Evolutionary conservation across 805 yeast genomes (phyloP).

Genomic region (Yamadazyma philogaea): DNA sequence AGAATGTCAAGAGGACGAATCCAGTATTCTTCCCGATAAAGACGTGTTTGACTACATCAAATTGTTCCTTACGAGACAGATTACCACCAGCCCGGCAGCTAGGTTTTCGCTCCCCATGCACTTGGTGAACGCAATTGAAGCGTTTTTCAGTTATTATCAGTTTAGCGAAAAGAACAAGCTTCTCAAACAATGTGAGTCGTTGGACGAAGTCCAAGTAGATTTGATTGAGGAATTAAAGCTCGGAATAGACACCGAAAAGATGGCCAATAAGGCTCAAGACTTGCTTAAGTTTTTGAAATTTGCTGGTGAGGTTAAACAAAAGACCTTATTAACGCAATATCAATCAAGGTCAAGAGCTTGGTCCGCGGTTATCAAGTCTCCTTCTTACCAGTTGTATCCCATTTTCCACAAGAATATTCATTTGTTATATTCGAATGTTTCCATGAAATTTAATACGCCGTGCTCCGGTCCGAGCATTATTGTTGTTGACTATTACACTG

Average conservation of each 20-base stretch:
- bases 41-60: slow-evolving; percentile 36
- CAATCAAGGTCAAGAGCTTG: slow-evolving; percentile 46
- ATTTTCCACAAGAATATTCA: slow-evolving; percentile 72
- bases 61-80: slow-evolving; percentile 46
- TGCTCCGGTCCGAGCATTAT: slow-evolving; percentile 89
- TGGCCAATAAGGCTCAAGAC: slow-evolving; percentile 40
- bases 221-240: slow-evolving; percentile 27
- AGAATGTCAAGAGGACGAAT: slow-evolving; percentile 14
- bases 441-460: slow-evolving; percentile 81
- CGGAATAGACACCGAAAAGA: slow-evolving; percentile 21
- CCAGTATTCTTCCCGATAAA: slow-evolving; percentile 22
- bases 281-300: slow-evolving; percentile 35
- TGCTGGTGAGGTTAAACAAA: slow-evolving; percentile 33
- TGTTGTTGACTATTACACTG: slow-evolving; percentile 84
- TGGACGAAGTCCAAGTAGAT: slow-evolving; percentile 24
- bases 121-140: slow-evolving; percentile 49
- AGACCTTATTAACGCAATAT: slow-evolving; percentile 51
- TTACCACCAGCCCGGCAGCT: slow-evolving; percentile 86
- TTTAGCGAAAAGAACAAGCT: slow-evolving; percentile 19
- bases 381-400: slow-evolving; percentile 41
- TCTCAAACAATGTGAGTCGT: slow-evolving; percentile 21
- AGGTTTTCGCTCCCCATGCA: slow-evolving; percentile 67
- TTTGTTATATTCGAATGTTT: slow-evolving; percentile 76
- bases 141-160: slow-evolving; percentile 40
- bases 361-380: slow-evolving; percentile 35